Evolutionary conservation across 176 grass and related monocot genomes (phyloP), one percentile per base, ranked within the genome.

Genomic region (Triticum turgidum): DNA sequence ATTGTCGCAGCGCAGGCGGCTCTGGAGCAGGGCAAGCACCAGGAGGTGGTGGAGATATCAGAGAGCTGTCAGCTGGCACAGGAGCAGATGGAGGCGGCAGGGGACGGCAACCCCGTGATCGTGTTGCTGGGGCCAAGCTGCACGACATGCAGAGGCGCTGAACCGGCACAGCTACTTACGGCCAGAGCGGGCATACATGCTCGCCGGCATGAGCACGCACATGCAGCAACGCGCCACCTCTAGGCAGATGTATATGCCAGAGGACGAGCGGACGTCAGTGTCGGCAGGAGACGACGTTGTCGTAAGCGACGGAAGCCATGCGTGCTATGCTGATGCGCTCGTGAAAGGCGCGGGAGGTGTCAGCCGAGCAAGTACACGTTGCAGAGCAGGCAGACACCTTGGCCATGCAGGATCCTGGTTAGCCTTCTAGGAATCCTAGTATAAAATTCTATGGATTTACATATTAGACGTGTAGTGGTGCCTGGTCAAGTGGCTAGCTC

Each of bases 291-390:
- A 21, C 8, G 20, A 2, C 20, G 51, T 0, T 42, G 22, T 65
- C 82, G 30, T 89, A 80, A 58, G 56, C 58, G 58, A 89, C 82
- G 41, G 75, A 76, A 22, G 87, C 87, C 11, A 89, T 84, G 87
- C 87, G 42, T 17, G 66, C 42, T 33, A 85, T 89, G 88, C 77
- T 85, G 27, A 2, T 76, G 77, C 83, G 61, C 12, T 85, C 83
- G 24, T 45, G 37, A 47, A 14, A 0, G 69, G 68, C 87, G 38
- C 65, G 52, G 12, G 81, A 27, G 65, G 73, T 14, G 25, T 34
- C 69, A 2, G 83, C 62, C 1, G 44, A 27, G 34, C 39, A 80
- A 27, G 73, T 52, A 52, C 49, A 52, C 49, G 1, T 52, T 52
- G 49, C 49, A 52, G 49, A 52, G 49, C 14, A 14, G 49, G 49